phyloP scores from a whole-genome alignment of 2,329 filamentous ascomycete species.

The Cytospora mali region DNA sequence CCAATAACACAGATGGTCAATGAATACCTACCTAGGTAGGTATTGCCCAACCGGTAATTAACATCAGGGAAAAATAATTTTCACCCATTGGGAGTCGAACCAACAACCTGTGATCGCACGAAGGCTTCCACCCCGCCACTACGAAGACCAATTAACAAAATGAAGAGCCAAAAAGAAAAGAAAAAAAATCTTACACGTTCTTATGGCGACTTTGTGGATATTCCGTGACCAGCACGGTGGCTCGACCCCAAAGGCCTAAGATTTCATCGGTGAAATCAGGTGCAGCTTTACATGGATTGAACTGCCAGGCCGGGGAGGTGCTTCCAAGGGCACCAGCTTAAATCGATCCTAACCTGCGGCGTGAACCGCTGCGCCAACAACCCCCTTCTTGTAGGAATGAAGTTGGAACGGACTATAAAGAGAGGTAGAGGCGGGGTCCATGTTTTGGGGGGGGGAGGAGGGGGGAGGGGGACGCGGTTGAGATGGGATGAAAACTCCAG shows the following conservation, averaged over 20 bases:
- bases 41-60: no score
- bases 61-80: no score
- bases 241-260: slow-evolving; percentile 10
- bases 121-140: background rate
- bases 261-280: background rate
- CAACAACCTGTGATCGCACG: no score
- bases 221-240: slow-evolving; percentile 19
- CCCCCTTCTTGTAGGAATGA: background rate
- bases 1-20: no score
- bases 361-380: slow-evolving; percentile 16
- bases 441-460: no score
- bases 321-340: slow-evolving; percentile 14
- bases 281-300: background rate
- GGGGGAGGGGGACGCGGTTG: no score
- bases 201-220: slow-evolving; percentile 19
- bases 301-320: slow-evolving; percentile 18
- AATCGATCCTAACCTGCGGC: slow-evolving; percentile 2
- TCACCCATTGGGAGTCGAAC: background rate
- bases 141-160: no score
- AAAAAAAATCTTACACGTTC: slow-evolving; percentile 13
- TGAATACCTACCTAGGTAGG: no score
- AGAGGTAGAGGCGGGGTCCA: background rate
- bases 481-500: background rate
- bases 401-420: background rate
- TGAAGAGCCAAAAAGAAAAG: background rate